Evolutionary conservation across 495 filamentous ascomycete genomes (phyloP).

Genomic region (Physcia stellaris): DNA sequence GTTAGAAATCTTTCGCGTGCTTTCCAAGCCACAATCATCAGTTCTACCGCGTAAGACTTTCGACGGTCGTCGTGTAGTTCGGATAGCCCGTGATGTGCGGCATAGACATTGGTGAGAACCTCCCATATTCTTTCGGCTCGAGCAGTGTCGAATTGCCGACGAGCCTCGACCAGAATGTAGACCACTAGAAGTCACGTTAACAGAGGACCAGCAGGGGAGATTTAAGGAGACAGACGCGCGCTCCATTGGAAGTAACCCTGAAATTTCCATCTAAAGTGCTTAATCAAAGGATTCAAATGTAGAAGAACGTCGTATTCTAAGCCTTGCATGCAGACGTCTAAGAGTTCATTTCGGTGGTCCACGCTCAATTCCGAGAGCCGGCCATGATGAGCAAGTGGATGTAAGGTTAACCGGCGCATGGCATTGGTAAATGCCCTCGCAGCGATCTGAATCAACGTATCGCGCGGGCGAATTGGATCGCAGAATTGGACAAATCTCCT

Average conservation of each 20-base stretch:
- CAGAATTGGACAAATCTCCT: conserved; percentile 2
- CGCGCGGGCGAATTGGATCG: background rate
- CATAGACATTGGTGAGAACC: background rate
- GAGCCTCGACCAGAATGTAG: background rate
- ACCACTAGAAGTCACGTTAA: background rate
- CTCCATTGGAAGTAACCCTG: conserved; percentile 1
- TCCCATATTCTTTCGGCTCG: conserved; percentile 1
- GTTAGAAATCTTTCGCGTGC: conserved; percentile 3
- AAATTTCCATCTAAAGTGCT: too few relatives aligned
- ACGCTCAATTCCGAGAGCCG: too few relatives aligned
- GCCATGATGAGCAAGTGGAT: too few relatives aligned
- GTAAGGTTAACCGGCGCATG: background rate
- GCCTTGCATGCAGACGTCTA: too few relatives aligned
- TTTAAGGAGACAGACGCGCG: background rate
- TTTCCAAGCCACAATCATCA: conserved; percentile 1
- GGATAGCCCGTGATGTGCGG: background rate
- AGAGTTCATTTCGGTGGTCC: too few relatives aligned
- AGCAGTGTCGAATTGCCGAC: background rate
- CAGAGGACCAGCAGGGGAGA: background rate
- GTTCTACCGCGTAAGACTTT: background rate
- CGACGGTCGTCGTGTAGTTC: conserved; percentile 1
- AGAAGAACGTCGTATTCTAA: too few relatives aligned
- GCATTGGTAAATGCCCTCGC: background rate
- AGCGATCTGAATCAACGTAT: background rate
- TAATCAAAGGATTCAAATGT: too few relatives aligned